Evolutionary conservation across 2,329 filamentous ascomycete species (phyloP).

Genomic region (Curvularia spicifera): DNA sequence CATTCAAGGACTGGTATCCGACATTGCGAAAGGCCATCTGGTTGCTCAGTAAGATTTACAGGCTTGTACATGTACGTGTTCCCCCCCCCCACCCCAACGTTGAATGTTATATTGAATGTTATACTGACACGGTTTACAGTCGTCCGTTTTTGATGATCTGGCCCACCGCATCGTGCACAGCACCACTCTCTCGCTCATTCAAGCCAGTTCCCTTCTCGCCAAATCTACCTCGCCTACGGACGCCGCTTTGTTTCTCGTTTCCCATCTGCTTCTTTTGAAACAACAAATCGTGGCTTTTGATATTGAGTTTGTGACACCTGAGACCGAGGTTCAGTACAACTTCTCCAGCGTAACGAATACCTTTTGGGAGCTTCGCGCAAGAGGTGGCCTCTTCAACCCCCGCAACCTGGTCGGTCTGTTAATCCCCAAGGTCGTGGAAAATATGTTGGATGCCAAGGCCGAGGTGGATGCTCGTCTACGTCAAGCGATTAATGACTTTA

Average conservation of each 20-base stretch:
- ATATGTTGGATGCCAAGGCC: constrained; percentile 74
- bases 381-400: constrained; percentile 70
- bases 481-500: constrained; percentile 70
- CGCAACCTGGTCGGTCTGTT: constrained; percentile 66
- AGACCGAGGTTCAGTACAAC: constrained; percentile 65
- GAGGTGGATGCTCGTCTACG: constrained; percentile 69
- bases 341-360: constrained; percentile 70
- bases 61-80: constrained; percentile 66
- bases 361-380: constrained; percentile 70
- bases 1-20: constrained; percentile 68
- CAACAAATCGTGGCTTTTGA: constrained; percentile 96
- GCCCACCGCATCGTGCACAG: constrained; percentile 86
- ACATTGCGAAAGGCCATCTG: constrained; percentile 71
- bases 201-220: constrained; percentile 74
- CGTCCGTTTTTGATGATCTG: constrained; percentile 72
- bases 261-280: constrained; percentile 92
- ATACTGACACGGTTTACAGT: constrained; percentile 49
- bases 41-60: constrained; percentile 72
- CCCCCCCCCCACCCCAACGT: no score
- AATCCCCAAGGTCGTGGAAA: constrained; percentile 70
- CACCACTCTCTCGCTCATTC: constrained; percentile 81
- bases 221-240: constrained; percentile 71
- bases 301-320: constrained; percentile 76
- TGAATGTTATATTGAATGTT: background rate
- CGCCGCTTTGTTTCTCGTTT: constrained; percentile 89